Evolutionary conservation across 495 filamentous ascomycete species (phyloP).

Genomic region (Cenococcum geophilum): DNA sequence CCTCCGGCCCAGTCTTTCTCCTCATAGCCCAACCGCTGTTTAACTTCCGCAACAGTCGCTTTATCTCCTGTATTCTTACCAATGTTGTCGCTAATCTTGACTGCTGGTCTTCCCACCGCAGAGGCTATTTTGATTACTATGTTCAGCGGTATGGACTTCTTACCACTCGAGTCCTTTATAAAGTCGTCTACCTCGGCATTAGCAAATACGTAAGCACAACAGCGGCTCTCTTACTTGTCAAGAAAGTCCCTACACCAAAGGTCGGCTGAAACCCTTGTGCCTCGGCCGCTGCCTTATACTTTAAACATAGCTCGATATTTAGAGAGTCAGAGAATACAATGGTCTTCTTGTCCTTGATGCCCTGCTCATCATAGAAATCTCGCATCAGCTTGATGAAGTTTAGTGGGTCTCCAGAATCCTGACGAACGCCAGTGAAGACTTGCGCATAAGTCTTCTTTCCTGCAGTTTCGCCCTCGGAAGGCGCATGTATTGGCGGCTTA

Average conservation of each 20-base stretch:
- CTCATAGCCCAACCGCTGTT: slow-evolving; percentile 74
- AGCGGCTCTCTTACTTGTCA: slow-evolving; percentile 59
- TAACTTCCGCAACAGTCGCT: slow-evolving; percentile 71
- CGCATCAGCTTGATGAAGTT: slow-evolving; percentile 76
- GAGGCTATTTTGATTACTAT: slow-evolving; percentile 95
- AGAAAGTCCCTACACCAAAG: slow-evolving; percentile 91
- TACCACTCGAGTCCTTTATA: slow-evolving; percentile 53
- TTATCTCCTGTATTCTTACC: slow-evolving; percentile 93
- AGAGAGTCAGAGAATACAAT: slow-evolving; percentile 98
- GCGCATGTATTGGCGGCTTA: slow-evolving; percentile 30
- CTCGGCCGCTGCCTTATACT: slow-evolving; percentile 79
- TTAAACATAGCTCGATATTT: slow-evolving; percentile 81
- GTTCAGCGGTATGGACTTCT: slow-evolving; percentile 89
- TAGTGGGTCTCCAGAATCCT: slow-evolving; percentile 89
- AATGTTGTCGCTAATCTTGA: slow-evolving; percentile 96
- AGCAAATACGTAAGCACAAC: not conserved
- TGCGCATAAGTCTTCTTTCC: slow-evolving; percentile 63
- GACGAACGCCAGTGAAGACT: slow-evolving; percentile 79
- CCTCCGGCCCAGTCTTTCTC: slow-evolving; percentile 79
- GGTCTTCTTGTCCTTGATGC: slow-evolving; percentile 75
- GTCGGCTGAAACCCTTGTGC: slow-evolving; percentile 71
- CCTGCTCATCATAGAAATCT: slow-evolving; percentile 72
- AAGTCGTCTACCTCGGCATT: slow-evolving; percentile 62
- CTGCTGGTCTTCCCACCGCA: slow-evolving; percentile 70
- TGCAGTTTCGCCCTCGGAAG: slow-evolving; percentile 12